These are phyloP conservation scores for Chytriomyces sp. DNA, from an alignment of 192 early-diverging fungal species.

Conservation along the genomic window DNA sequence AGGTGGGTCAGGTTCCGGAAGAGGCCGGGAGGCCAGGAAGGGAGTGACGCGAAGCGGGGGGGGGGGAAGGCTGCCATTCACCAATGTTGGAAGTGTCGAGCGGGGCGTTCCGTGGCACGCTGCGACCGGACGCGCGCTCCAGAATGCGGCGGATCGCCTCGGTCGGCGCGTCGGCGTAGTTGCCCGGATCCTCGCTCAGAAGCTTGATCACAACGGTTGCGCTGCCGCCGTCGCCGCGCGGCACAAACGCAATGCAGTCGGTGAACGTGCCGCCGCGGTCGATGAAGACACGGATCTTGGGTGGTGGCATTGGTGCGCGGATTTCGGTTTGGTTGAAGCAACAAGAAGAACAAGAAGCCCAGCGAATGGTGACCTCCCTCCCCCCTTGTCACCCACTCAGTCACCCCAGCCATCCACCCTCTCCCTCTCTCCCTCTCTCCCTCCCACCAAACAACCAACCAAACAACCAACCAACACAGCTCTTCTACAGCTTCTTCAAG, in stretches of 20 bases:
- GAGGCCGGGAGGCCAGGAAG: background rate
- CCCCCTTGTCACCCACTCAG: too few species aligned
- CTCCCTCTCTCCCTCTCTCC: too few species aligned
- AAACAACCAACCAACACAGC: constrained; percentile 47
- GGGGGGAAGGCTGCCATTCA: constrained; percentile 23
- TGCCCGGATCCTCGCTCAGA: constrained; percentile 85
- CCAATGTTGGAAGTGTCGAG: constrained; percentile 74
- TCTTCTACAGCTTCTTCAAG: constrained; percentile 99
- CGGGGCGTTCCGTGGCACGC: constrained; percentile 65
- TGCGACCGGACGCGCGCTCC: constrained; percentile 73
- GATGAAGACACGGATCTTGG: constrained; percentile 63
- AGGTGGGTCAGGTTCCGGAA: background rate
- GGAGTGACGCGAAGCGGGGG: background rate
- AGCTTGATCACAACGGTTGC: constrained; percentile 85
- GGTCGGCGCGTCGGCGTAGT: constrained; percentile 90
- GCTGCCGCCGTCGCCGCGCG: constrained; percentile 27
- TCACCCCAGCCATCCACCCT: too few species aligned
- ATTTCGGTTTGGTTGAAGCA: background rate
- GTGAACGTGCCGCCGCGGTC: constrained; percentile 98
- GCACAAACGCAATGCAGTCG: constrained; percentile 84
- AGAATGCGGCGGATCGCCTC: constrained; percentile 91
- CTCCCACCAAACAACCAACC: too few species aligned
- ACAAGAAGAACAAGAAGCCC: too few species aligned
- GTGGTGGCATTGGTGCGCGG: background rate
- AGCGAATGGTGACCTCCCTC: too few species aligned